These are phyloP conservation scores for Metschnikowia arizonensis DNA, from an alignment of 805 yeast genomes.

Conservation along the genomic window DNA sequence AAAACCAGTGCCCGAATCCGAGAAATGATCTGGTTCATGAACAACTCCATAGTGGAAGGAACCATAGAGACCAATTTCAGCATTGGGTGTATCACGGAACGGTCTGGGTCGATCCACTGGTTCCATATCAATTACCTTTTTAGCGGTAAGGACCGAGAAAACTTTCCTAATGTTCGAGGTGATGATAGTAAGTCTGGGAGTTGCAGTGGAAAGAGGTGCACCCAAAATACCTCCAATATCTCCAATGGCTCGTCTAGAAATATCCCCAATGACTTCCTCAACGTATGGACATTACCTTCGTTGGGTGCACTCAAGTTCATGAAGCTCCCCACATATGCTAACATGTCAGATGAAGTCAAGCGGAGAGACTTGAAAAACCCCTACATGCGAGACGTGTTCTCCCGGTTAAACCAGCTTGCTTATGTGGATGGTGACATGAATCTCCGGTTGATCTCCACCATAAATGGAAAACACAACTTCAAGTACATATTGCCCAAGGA, in stretches of 20 bases:
- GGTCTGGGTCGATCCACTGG: constrained; percentile 61
- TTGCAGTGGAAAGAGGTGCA: too few relatives aligned
- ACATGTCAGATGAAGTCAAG: constrained; percentile 6
- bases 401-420: constrained; percentile 26
- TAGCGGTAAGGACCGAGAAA: constrained; percentile 28
- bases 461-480: constrained; percentile 35
- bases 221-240: too few relatives aligned
- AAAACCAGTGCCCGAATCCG: constrained; percentile 54
- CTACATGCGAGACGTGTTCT: not conserved
- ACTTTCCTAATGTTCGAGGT: constrained; percentile 30
- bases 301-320: constrained; percentile 27
- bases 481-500: constrained; percentile 40
- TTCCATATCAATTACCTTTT: constrained; percentile 44
- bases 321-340: constrained; percentile 22
- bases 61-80: constrained; percentile 31
- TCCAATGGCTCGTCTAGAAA: too few relatives aligned
- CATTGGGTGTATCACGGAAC: constrained; percentile 50
- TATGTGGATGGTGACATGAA: constrained; percentile 29
- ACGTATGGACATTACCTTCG: constrained; percentile 48
- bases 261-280: constrained; percentile 22
- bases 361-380: constrained; percentile 2
- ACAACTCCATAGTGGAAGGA: constrained; percentile 22
- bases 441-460: constrained; percentile 32
- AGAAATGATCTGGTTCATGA: constrained; percentile 50
- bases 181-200: too few relatives aligned